phyloP scores from a whole-genome alignment of 2,329 filamentous ascomycete genomes.

The Beauveria sp. region DNA sequence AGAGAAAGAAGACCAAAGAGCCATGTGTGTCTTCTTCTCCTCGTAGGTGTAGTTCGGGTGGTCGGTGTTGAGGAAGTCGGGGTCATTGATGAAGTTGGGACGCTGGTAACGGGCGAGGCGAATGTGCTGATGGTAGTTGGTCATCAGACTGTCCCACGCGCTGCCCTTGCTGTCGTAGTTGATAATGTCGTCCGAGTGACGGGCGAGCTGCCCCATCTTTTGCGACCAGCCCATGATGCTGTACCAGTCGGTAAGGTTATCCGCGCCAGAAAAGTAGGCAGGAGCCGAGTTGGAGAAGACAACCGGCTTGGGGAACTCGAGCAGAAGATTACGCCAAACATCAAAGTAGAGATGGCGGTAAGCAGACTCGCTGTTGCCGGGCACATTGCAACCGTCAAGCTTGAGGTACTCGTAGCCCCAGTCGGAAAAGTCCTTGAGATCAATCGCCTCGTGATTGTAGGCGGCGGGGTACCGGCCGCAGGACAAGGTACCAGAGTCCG shows the following conservation, averaged over 20 bases:
- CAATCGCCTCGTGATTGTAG: conserved; percentile 31
- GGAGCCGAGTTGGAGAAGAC: conserved; percentile 39
- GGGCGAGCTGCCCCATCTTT: conserved; percentile 32
- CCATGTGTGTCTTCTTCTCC: conserved; percentile 29
- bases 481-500: conserved; percentile 34
- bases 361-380: conserved; percentile 14
- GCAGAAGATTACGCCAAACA: conserved; percentile 34
- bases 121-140: conserved; percentile 37
- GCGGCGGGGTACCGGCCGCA: conserved; percentile 36
- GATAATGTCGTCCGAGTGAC: conserved; percentile 35
- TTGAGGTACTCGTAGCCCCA: conserved; percentile 33
- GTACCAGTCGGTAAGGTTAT: conserved; percentile 35
- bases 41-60: conserved; percentile 25
- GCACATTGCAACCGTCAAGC: conserved; percentile 34
- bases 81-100: conserved; percentile 30
- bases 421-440: conserved; percentile 29
- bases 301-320: conserved; percentile 26
- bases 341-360: conserved; percentile 26
- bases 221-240: conserved; percentile 37
- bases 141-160: conserved; percentile 39
- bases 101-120: conserved; percentile 32
- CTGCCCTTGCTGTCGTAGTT: conserved; percentile 30
- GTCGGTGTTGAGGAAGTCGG: conserved; percentile 30
- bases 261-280: conserved; percentile 30
- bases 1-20: conserved; percentile 27